phyloP scores from a whole-genome alignment of 2,329 filamentous ascomycete species.

The Aspergillus ochraceoroseus region DNA sequence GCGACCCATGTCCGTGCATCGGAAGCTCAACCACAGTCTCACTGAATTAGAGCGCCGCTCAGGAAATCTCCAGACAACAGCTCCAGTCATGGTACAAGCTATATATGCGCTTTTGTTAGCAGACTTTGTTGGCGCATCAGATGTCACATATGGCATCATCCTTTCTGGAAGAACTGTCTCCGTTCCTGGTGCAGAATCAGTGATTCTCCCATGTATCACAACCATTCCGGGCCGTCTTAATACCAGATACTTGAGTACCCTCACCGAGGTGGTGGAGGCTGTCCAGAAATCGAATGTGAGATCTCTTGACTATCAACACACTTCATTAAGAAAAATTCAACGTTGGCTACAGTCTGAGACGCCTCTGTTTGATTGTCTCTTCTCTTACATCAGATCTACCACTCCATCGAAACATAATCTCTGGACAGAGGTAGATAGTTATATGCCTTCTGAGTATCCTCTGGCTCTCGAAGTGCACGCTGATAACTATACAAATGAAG shows the following conservation, averaged over 20 bases:
- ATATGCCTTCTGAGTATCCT: conserved; percentile 36
- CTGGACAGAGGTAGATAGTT: conserved; percentile 32
- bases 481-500: conserved; percentile 18
- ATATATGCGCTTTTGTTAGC: conserved; percentile 35
- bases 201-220: conserved; percentile 36
- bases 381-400: conserved; percentile 30
- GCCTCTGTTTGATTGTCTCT: conserved; percentile 35
- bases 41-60: conserved; percentile 26
- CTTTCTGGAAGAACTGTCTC: conserved; percentile 34
- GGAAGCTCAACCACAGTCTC: conserved; percentile 20
- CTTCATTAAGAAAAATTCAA: conserved; percentile 34
- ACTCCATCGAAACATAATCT: conserved; percentile 16
- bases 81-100: conserved; percentile 32
- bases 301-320: conserved; percentile 36
- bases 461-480: conserved; percentile 36
- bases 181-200: conserved; percentile 29
- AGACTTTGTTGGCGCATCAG: conserved; percentile 24
- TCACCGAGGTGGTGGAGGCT: conserved; percentile 22
- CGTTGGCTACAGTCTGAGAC: conserved; percentile 32
- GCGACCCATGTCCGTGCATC: conserved; percentile 10
- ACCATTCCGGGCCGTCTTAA: conserved; percentile 37
- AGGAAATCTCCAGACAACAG: conserved; percentile 28
- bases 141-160: conserved; percentile 34
- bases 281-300: conserved; percentile 25
- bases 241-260: conserved; percentile 18